phyloP scores from a whole-genome alignment of 2,329 filamentous ascomycete species.

The Exophiala spinifera region DNA sequence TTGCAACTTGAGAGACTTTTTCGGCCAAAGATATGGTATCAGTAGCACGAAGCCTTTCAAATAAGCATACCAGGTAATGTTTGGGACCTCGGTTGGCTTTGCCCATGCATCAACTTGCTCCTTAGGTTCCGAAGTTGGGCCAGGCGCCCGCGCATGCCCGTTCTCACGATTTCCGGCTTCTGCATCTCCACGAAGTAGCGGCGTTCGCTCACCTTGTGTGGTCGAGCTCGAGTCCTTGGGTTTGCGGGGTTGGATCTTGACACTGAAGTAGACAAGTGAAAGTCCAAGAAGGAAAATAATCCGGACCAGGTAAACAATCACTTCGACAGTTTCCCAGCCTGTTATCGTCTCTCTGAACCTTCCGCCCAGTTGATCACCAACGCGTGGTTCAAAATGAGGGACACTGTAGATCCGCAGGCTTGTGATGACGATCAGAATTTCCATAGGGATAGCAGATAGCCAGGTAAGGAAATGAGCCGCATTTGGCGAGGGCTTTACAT shows the following conservation, averaged over 20 bases:
- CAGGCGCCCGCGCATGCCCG: conserved; percentile 48
- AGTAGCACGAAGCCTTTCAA: conserved; percentile 87
- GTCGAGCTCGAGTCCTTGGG: conserved; percentile 36
- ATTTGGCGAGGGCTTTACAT: conserved; percentile 77
- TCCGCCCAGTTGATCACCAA: conserved; percentile 48
- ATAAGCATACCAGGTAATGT: conserved; percentile 95
- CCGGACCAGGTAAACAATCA: conserved; percentile 62
- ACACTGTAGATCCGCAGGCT: conserved; percentile 67
- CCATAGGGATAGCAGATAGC: conserved; percentile 68
- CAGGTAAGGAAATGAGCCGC: conserved; percentile 77
- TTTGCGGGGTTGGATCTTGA: conserved; percentile 41
- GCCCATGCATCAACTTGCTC: conserved; percentile 62
- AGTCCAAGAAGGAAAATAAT: conserved; percentile 64
- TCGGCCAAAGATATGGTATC: conserved; percentile 95
- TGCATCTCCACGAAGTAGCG: conserved; percentile 42
- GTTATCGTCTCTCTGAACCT: conserved; percentile 41
- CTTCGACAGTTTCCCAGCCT: conserved; percentile 41
- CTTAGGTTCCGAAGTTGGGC: conserved; percentile 28
- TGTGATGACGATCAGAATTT: conserved; percentile 67
- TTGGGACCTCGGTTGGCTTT: conserved; percentile 78
- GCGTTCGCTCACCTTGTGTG: conserved; percentile 41
- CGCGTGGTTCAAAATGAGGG: conserved; percentile 61
- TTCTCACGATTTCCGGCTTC: conserved; percentile 42
- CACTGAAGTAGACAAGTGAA: conserved; percentile 58
- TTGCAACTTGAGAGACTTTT: conserved; percentile 72